phyloP scores from a whole-genome alignment of 306 rosid species.

The Rubus idaeus region DNA sequence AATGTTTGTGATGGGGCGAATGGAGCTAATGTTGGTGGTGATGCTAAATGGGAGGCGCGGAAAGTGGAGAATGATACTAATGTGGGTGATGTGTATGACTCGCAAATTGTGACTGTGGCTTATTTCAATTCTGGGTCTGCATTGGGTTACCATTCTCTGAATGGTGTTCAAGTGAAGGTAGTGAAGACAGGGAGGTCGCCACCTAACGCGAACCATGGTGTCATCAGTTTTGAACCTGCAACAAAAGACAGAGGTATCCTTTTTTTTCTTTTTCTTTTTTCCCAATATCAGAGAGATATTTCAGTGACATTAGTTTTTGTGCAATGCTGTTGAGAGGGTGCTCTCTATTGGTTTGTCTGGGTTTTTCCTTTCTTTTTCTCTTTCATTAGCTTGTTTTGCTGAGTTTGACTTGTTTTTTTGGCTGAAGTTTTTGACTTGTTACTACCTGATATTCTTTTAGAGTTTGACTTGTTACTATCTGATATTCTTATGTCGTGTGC shows the following conservation, averaged over 20 bases:
- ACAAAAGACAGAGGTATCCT: constrained; percentile 33
- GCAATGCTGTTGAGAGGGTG: not conserved
- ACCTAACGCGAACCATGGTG: not conserved
- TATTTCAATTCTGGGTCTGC: not conserved
- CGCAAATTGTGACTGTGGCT: not conserved
- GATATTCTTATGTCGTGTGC: not conserved
- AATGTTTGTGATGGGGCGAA: not conserved
- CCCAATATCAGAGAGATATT: not conserved
- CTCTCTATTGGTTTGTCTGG: not conserved
- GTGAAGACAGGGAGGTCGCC: not conserved
- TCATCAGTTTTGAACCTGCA: constrained; percentile 23
- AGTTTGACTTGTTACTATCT: not conserved
- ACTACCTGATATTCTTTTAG: not conserved
- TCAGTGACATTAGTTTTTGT: not conserved
- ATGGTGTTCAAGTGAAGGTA: not conserved
- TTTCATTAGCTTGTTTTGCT: not conserved
- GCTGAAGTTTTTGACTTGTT: no score
- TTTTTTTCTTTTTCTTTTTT: not conserved
- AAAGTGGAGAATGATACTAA: not conserved
- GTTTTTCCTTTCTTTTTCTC: not conserved
- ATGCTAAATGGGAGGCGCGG: not conserved
- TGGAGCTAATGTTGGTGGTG: not conserved
- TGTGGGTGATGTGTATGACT: not conserved
- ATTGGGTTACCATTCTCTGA: not conserved
- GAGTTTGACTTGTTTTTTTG: no score